Evolutionary conservation across 306 rosid genomes (phyloP).

Genomic region (apple (Malus domestica)): ASM211411v1 NC_041796.1:1168501-1169000

Average conservation of each 20-base stretch:
- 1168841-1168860: too few relatives aligned
- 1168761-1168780: conserved; percentile 17
- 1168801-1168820: not conserved
- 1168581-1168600: conserved; percentile 1
- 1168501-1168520: not conserved
- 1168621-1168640: not conserved
- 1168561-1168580: too few relatives aligned
- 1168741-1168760: not conserved
- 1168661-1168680: conserved; percentile 2
- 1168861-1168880: not conserved
- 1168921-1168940: too few relatives aligned
- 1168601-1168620: not conserved
- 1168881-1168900: not conserved
- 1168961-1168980: too few relatives aligned
- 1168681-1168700: not conserved
- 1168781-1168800: not conserved
- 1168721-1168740: not conserved
- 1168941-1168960: too few relatives aligned
- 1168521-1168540: too few relatives aligned
- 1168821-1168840: not conserved
- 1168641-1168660: not conserved
- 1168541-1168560: too few relatives aligned
- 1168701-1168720: not conserved
- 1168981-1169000: too few relatives aligned
- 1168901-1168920: too few relatives aligned